Conservation (phyloP, 352 stramenopile species). For the Pythium phragmiticola region DNA sequence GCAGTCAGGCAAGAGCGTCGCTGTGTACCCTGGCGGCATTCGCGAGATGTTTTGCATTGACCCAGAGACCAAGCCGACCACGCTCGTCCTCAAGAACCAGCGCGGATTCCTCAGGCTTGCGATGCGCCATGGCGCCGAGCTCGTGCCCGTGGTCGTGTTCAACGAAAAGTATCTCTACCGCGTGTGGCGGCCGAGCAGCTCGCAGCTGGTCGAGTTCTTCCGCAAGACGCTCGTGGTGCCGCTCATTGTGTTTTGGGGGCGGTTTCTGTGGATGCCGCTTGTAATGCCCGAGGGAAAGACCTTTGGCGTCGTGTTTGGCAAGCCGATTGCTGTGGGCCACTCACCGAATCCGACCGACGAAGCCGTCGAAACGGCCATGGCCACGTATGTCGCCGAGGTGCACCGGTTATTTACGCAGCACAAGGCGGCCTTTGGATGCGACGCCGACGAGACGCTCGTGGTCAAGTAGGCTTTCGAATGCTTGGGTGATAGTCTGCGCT, state of each 20-base stretch:
- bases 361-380: conserved; percentile 33
- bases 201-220: too few species aligned
- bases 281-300: too few species aligned
- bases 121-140: conserved; percentile 62
- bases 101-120: conserved; percentile 76
- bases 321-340: conserved; percentile 53
- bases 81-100: conserved; percentile 67
- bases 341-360: conserved; percentile 60
- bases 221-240: too few species aligned
- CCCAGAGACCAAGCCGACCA: conserved; percentile 56
- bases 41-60: conserved; percentile 76
- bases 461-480: too few species aligned
- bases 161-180: conserved; percentile 69
- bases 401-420: conserved; percentile 63
- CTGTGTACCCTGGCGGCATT: conserved; percentile 69
- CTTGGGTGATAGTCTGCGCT: too few species aligned
- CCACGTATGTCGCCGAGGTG: conserved; percentile 18
- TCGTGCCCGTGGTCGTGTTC: conserved; percentile 76
- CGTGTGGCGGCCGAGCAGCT: too few species aligned
- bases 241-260: too few species aligned
- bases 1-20: conserved; percentile 56
- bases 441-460: conserved; percentile 47
- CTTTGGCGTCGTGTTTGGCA: conserved; percentile 48
- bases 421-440: conserved; percentile 68
- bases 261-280: too few species aligned